phyloP scores from a whole-genome alignment of 2,329 filamentous ascomycete genomes.

The Chalaropsis ovoidea region DNA sequence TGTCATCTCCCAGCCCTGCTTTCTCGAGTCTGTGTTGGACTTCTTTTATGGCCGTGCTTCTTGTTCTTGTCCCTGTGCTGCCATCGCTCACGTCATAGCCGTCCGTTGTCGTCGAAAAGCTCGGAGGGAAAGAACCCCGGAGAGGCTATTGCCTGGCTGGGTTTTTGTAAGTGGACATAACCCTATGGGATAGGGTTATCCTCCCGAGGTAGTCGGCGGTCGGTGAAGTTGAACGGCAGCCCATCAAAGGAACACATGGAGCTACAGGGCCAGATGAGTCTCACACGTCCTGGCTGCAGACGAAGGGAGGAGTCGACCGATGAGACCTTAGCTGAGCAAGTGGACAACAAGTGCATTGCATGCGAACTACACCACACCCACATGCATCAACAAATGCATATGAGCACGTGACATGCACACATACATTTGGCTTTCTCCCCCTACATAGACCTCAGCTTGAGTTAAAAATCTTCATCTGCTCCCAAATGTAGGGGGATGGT shows the following conservation, averaged over 20 bases:
- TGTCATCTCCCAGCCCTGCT: conserved; percentile 10
- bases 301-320: not conserved
- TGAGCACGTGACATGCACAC: not conserved
- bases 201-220: not conserved
- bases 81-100: conserved; percentile 10
- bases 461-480: not conserved
- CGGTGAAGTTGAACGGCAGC: no score
- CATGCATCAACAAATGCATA: not conserved
- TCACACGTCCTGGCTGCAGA: not conserved
- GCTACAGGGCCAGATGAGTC: not conserved
- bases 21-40: conserved; percentile 4
- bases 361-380: conserved; percentile 1
- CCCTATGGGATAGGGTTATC: not conserved
- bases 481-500: not conserved
- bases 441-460: not conserved
- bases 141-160: no score
- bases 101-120: conserved; percentile 5
- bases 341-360: conserved; percentile 5
- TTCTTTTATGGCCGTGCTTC: conserved; percentile 7
- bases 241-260: not conserved
- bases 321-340: not conserved
- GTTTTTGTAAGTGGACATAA: no score
- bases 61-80: conserved; percentile 7
- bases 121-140: not conserved
- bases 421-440: not conserved